Conservation (phyloP, 371 early-diverging fungal species). For the Mucor sp. region DNA sequence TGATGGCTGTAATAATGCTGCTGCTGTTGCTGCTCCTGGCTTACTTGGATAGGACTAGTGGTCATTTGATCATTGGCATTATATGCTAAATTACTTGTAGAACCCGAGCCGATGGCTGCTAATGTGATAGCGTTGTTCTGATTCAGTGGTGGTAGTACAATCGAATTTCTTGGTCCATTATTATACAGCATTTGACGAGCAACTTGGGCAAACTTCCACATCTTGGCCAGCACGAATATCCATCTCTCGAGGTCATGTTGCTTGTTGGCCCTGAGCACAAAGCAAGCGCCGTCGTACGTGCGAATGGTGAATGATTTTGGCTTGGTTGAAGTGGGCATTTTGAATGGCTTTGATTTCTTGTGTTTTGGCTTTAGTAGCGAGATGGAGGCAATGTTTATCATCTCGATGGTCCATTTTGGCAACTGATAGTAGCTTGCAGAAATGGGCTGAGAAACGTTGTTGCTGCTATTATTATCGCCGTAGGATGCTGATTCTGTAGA, state of each 20-base stretch:
- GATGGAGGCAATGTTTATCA: conserved; percentile 27
- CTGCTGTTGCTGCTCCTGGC: not conserved
- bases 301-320: conserved; percentile 26
- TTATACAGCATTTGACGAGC: not conserved
- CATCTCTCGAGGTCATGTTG: conserved; percentile 34
- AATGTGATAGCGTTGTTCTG: not conserved
- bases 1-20: not conserved
- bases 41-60: not conserved
- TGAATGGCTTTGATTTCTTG: not conserved
- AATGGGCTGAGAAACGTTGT: not conserved
- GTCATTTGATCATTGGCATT: not conserved
- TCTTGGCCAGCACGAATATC: conserved; percentile 34
- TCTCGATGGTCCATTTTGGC: conserved; percentile 28
- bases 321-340: not conserved
- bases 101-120: not conserved
- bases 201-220: conserved; percentile 20
- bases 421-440: conserved; percentile 26
- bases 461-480: not conserved
- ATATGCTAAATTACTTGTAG: not conserved
- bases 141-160: not conserved
- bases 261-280: conserved; percentile 29
- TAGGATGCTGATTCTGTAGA: not conserved
- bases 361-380: conserved; percentile 17
- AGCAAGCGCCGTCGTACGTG: conserved; percentile 21
- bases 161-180: not conserved